A percentile compares a stretch with the other conserved stretches of the same genome.
phyloP scores from a whole-genome alignment of 106 monocot genomes.

The Allium fistulosum region DNA sequence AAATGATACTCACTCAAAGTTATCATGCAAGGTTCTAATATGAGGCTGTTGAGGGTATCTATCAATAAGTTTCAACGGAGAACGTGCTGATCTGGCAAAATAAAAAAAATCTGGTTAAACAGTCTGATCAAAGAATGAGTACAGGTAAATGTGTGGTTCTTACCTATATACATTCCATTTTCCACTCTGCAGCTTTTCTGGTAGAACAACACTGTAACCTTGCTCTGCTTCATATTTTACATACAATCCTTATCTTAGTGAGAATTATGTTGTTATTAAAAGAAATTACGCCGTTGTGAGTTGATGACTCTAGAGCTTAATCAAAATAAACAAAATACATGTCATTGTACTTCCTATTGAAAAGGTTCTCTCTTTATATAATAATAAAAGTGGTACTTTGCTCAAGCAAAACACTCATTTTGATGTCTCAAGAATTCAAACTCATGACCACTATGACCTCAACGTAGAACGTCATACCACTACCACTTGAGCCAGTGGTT shows the following conservation, averaged over 20 bases:
- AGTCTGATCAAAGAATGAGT: not conserved
- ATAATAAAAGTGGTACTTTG: too few relatives aligned
- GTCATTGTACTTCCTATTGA: too few relatives aligned
- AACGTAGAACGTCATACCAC: too few relatives aligned
- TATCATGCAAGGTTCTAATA: constrained; percentile 89
- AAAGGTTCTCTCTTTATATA: too few relatives aligned
- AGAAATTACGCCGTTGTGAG: too few relatives aligned
- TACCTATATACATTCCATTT: constrained; percentile 99
- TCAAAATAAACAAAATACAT: too few relatives aligned
- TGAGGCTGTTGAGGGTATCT: constrained; percentile 56
- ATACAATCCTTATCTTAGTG: too few relatives aligned
- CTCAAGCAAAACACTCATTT: too few relatives aligned
- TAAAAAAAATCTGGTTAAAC: constrained; percentile 4
- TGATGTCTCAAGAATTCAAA: too few relatives aligned
- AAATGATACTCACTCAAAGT: constrained; percentile 69
- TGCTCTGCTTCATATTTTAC: constrained; percentile 23
- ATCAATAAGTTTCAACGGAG: constrained; percentile 65
- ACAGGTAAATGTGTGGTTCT: not conserved
- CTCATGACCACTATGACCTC: too few relatives aligned
- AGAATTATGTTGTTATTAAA: not conserved
- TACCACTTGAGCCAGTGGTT: too few relatives aligned
- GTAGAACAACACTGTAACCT: constrained; percentile 64
- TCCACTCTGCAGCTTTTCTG: constrained; percentile 69
- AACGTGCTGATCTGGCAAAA: constrained; percentile 56
- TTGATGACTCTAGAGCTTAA: too few relatives aligned